These are phyloP conservation scores for Vitis rupestris DNA, from an alignment of 164 flowering plant species.

Conservation along the genomic window DNA sequence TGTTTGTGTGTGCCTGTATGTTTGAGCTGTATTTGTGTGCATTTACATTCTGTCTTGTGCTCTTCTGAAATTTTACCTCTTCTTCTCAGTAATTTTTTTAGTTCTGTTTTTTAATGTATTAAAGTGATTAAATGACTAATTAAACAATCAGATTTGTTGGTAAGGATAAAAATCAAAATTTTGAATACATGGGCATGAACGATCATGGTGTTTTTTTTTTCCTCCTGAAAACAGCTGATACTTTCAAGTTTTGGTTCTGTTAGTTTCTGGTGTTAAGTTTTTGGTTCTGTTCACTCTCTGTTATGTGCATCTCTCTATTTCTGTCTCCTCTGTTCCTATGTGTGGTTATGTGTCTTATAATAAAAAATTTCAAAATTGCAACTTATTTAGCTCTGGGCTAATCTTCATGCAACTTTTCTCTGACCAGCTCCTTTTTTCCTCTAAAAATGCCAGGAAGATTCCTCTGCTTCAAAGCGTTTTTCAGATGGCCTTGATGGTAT, in stretches of 20 bases:
- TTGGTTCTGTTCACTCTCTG: neutral
- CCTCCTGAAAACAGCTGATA: neutral
- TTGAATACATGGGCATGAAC: neutral
- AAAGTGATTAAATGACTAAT: neutral
- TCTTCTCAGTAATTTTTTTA: neutral
- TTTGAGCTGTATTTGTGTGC: neutral
- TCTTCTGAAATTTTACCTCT: neutral
- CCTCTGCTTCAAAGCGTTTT: conserved; percentile 21
- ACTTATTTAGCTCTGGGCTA: too few relatives aligned
- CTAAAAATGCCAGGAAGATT: conserved; percentile 45
- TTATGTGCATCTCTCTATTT: neutral
- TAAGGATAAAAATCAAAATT: neutral
- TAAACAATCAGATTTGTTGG: neutral
- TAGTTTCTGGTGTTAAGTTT: neutral
- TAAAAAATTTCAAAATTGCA: neutral
- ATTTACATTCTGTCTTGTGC: neutral
- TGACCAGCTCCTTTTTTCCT: conserved; percentile 6
- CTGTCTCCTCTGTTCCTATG: neutral
- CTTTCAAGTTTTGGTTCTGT: too few relatives aligned
- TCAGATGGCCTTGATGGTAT: conserved; percentile 23
- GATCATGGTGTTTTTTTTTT: neutral
- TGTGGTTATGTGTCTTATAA: neutral
- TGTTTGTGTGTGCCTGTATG: neutral
- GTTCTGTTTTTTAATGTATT: neutral
- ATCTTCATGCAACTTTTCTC: neutral